These are phyloP conservation scores for Chaetomiaceae sp. DNA, from an alignment of 2,329 filamentous ascomycete genomes.

Conservation along the genomic window DNA sequence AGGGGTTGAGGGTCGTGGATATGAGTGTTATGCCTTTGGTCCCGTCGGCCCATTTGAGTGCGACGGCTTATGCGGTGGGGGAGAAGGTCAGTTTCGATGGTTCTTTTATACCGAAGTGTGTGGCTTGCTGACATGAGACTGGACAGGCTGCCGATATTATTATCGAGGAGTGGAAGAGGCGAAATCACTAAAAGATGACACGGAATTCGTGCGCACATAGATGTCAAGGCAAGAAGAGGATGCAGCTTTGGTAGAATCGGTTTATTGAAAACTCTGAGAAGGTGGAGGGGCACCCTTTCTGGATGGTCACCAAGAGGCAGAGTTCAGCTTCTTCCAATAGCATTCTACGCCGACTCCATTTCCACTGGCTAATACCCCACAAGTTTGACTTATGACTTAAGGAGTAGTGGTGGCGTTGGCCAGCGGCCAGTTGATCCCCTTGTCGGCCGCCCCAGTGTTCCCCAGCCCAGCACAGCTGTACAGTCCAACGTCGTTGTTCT, in stretches of 20 bases:
- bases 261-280: too few species aligned
- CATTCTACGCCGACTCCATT: too few species aligned
- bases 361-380: too few species aligned
- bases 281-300: too few species aligned
- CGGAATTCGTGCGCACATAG: too few species aligned
- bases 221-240: too few species aligned
- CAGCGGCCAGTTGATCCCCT: conserved; percentile 40
- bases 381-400: not conserved
- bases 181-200: too few species aligned
- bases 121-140: too few species aligned
- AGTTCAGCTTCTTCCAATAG: too few species aligned
- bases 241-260: too few species aligned
- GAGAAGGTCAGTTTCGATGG: not conserved
- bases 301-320: too few species aligned
- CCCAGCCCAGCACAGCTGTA: conserved; percentile 38
- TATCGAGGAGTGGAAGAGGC: not conserved
- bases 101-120: too few species aligned
- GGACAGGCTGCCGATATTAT: not conserved
- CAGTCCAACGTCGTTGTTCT: conserved; percentile 39
- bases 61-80: not conserved
- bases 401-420: conserved; percentile 28
- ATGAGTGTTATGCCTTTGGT: not conserved
- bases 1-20: conserved; percentile 23
- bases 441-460: conserved; percentile 37
- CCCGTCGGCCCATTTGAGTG: not conserved